phyloP scores from a whole-genome alignment of 164 flowering plant species.

The Piper betle region DNA sequence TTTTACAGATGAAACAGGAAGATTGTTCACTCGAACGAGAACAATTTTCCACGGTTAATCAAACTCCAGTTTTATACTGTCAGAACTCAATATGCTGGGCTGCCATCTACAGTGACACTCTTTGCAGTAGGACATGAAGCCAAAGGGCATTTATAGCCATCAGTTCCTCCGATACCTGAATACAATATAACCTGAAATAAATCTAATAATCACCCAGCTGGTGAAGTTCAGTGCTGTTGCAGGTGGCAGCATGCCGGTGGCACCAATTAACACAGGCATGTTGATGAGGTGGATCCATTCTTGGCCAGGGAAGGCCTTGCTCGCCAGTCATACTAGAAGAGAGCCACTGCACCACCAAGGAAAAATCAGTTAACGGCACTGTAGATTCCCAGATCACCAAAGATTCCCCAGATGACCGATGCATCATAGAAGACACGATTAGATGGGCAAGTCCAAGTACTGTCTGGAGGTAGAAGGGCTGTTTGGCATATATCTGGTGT shows the following conservation, averaged over 20 bases:
- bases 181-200: conserved; percentile 49
- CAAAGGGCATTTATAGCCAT: conserved; percentile 66
- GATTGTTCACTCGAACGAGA: no score
- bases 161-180: conserved; percentile 49
- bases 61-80: neutral
- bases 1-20: no score
- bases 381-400: conserved; percentile 55
- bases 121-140: conserved; percentile 68
- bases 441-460: conserved; percentile 69
- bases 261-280: conserved; percentile 63
- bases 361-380: conserved; percentile 63
- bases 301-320: conserved; percentile 49
- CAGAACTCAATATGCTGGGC: conserved; percentile 36
- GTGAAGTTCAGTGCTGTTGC: conserved; percentile 71
- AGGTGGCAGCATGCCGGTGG: conserved; percentile 57
- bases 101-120: conserved; percentile 44
- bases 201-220: conserved; percentile 54
- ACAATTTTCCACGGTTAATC: no score
- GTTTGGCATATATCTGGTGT: conserved; percentile 49
- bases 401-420: conserved; percentile 83
- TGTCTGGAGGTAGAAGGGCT: conserved; percentile 23
- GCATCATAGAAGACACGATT: conserved; percentile 77
- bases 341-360: conserved; percentile 58
- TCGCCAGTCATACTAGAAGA: conserved; percentile 49
- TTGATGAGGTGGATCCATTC: conserved; percentile 71